Conservation (phyloP, 176 grass and related monocot species). For the Lolium rigidum region DNA sequence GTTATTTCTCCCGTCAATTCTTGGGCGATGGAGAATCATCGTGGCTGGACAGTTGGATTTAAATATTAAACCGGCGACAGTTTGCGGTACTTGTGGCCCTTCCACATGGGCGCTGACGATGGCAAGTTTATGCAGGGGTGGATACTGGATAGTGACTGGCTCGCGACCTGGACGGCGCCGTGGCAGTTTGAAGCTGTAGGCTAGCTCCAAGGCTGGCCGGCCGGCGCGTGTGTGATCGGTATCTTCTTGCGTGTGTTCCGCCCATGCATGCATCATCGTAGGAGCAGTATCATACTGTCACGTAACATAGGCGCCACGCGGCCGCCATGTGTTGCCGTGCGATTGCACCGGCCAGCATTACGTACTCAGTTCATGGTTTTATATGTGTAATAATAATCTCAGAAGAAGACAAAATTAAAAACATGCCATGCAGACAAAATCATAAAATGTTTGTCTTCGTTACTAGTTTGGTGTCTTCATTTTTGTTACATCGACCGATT, state of each 20-base stretch:
- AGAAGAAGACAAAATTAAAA: too few relatives aligned
- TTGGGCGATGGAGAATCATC: neutral
- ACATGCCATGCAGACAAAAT: too few relatives aligned
- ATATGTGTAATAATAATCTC: too few relatives aligned
- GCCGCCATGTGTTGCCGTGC: neutral
- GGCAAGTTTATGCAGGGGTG: too few relatives aligned
- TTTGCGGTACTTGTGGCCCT: constrained; percentile 13
- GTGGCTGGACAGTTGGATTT: neutral
- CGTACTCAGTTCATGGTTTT: too few relatives aligned
- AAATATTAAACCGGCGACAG: neutral
- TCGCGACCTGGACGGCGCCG: constrained; percentile 7
- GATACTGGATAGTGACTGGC: neutral
- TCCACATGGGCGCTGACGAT: constrained; percentile 38
- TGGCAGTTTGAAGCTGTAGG: neutral
- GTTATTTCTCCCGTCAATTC: neutral
- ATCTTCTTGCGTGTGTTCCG: neutral
- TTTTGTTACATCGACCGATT: too few relatives aligned
- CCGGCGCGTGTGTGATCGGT: constrained; percentile 8
- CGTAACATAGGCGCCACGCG: too few relatives aligned
- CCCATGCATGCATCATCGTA: constrained; percentile 19
- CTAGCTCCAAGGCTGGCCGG: neutral
- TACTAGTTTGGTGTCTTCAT: too few relatives aligned
- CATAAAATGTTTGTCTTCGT: too few relatives aligned
- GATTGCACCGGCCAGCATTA: constrained; percentile 15
- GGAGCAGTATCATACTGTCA: too few relatives aligned